Percentiles rank a stretch among this genome's conserved stretches.
phyloP scores from a whole-genome alignment of 176 grass and related monocot species.

The Bonia amplexicaulis region DNA sequence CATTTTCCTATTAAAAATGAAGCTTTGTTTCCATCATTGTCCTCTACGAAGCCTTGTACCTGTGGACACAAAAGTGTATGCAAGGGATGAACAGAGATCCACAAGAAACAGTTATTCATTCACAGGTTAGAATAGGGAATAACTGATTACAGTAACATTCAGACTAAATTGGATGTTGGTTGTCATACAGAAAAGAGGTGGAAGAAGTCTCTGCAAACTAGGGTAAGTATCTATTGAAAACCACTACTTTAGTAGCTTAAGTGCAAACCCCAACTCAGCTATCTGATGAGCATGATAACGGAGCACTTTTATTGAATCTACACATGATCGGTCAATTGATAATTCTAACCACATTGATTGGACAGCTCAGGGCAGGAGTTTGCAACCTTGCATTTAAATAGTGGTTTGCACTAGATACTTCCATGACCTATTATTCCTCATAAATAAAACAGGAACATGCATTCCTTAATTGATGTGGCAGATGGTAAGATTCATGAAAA shows the following conservation, averaged over 20 bases:
- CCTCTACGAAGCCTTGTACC: slow-evolving; percentile 89
- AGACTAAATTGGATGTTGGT: neutral
- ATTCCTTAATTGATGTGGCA: neutral
- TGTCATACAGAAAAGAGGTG: neutral
- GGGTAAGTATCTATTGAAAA: neutral
- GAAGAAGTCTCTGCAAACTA: neutral
- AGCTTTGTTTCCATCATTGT: slow-evolving; percentile 50
- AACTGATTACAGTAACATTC: slow-evolving; percentile 5
- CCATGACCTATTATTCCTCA: neutral
- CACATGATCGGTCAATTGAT: neutral
- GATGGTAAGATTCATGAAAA: neutral
- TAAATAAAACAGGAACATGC: neutral
- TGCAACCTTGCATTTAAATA: neutral
- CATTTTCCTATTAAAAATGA: slow-evolving; percentile 82
- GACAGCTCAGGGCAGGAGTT: neutral
- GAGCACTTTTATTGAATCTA: neutral
- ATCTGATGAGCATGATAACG: neutral
- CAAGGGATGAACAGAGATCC: slow-evolving; percentile 22
- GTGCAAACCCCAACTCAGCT: neutral
- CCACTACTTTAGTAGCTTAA: neutral
- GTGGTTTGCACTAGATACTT: neutral
- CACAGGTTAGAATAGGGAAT: neutral
- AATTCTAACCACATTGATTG: neutral
- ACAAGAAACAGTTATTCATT: neutral
- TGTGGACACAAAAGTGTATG: slow-evolving; percentile 19